Base-by-base conservation (phyloP, 202 grass and related monocot genomes). In the Carex arenaria region DNA sequence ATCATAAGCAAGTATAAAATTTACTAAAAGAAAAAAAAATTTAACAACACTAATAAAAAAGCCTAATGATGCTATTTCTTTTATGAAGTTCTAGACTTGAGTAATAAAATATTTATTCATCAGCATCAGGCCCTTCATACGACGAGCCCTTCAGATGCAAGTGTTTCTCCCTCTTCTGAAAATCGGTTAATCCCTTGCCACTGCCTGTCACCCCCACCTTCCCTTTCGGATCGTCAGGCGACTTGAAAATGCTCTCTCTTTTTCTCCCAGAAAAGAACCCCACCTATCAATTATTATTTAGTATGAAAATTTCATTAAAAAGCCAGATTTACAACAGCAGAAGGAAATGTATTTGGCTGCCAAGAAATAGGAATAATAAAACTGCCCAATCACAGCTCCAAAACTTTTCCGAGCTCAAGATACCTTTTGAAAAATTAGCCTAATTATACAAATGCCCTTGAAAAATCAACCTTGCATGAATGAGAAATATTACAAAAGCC, bases 191-290 rank as follows among this genome's bases (percentile, higher is more conserved):
- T 28, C 96, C 96, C 83, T 99, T 99, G 45, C 96, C 96, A 13
- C 96, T 99, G 22, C 96, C 96, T 6, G 89, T 99, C 79, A 95
- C 96, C 57, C 96, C 96, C n/a, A 98, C 96, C 88, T 98, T 98
- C 62, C 96, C 96, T 65, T 83, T 93, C 20, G 94, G 87, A 89
- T 98, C 96, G 11, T 98, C 96, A 0, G 96, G 96, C 43, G 96
- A 99, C 89, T 99, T 99, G 88, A 99, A 99, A 70, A 99, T 99
- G 87, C 96, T 98, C 67, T 98, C 96, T 73, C 87, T 91, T 80
- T 98, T 95, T 61, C 93, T 90, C 23, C 96, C 96, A 0, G 96
- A 93, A 73, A 95, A 99, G 83, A 99, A 99, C 1, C 96, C 96
- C 4, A 94, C 88, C 96, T 99, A 85, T 76, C 86, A 67, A 31